Base-by-base conservation (phyloP, 1,139 yeast species). In the Yamadazyma pseudoaaseri region DNA sequence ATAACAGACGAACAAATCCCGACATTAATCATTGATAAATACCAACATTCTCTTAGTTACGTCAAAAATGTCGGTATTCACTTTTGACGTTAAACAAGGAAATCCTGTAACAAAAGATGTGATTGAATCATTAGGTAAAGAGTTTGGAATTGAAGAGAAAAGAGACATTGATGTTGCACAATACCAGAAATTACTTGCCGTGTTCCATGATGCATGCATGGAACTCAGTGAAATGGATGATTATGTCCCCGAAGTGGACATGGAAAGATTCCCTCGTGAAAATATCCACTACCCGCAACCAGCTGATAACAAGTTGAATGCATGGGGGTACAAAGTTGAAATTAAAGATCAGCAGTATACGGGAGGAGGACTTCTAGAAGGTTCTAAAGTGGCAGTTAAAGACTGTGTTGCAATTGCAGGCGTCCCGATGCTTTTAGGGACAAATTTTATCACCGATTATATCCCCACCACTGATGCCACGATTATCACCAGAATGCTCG, bases 381-480 rank as follows among this genome's bases (percentile, higher is more conserved):
- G 39, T 3, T 21, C 16, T 5, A 32, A 20, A 5, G 23, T 36
- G 6, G 39, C 39, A 4, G 36, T 30, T 7, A 61, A 61, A 33
- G 68, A 62, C 37, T 57, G 63, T 42, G 46, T 62, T 20, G 60
- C 53, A 17, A 45, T 62, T 30, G 63, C 62, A 11, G 49, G 45
- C 2, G 64, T 62, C 17, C 66, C 67, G 9, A 61, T 58, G 41
- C 43, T 60, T 9, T 41, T 58, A 31, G 68, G 68, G 6, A 62
- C 68, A 4, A 58, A 58, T 35, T 55, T 56, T 10, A 44, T 49
- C 33, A 48, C 48, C 24, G 56, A 56, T 6, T 61, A 54, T 51
- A 39, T 48, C 17, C 66, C 66, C 5, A 52, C 52, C 5, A 51
- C 56, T 6, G 66, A 60, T 42, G 67, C 67, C 5, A 58, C 64